These are phyloP conservation scores for Calocybe cyanea DNA, from an alignment of 768 basidiomycete species.

Conservation along the genomic window DNA sequence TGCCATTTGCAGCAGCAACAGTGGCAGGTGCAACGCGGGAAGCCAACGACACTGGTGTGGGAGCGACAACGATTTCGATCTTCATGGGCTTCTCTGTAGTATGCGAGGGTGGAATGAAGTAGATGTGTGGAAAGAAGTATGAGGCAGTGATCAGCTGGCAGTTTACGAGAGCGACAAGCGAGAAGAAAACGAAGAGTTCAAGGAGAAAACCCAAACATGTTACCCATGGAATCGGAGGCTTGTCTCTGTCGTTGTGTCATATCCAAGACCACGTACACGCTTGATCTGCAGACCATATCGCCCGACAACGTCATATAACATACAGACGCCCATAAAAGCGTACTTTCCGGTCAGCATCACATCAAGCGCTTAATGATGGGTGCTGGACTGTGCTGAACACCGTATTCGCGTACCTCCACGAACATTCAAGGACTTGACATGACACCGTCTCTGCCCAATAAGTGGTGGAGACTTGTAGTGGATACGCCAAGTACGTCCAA, in stretches of 20 bases:
- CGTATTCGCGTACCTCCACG: not conserved
- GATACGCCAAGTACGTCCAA: not conserved
- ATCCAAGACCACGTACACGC: slow-evolving; percentile 10
- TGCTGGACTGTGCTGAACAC: too few species aligned
- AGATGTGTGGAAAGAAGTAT: slow-evolving; percentile 34
- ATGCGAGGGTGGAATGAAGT: slow-evolving; percentile 28
- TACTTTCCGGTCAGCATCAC: not conserved
- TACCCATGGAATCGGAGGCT: slow-evolving; percentile 34
- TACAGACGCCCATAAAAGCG: not conserved
- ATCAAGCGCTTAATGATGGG: slow-evolving; percentile 1
- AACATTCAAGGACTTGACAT: not conserved
- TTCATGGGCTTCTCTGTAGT: slow-evolving; percentile 92
- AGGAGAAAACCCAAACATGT: slow-evolving; percentile 28
- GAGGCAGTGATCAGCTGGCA: slow-evolving; percentile 44
- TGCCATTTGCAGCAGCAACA: slow-evolving; percentile 24
- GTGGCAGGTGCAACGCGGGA: slow-evolving; percentile 80
- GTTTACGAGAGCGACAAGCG: slow-evolving; percentile 35
- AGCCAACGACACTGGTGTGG: slow-evolving; percentile 64
- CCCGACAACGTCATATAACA: not conserved
- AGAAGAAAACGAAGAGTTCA: slow-evolving; percentile 38
- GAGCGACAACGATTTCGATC: slow-evolving; percentile 95
- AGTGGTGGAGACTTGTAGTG: slow-evolving; percentile 13
- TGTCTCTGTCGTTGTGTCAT: slow-evolving; percentile 34
- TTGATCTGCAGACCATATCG: slow-evolving; percentile 12
- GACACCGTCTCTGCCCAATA: slow-evolving; percentile 5